Conservation (phyloP, 306 rosid species). For the Prunus campanulata region DNA sequence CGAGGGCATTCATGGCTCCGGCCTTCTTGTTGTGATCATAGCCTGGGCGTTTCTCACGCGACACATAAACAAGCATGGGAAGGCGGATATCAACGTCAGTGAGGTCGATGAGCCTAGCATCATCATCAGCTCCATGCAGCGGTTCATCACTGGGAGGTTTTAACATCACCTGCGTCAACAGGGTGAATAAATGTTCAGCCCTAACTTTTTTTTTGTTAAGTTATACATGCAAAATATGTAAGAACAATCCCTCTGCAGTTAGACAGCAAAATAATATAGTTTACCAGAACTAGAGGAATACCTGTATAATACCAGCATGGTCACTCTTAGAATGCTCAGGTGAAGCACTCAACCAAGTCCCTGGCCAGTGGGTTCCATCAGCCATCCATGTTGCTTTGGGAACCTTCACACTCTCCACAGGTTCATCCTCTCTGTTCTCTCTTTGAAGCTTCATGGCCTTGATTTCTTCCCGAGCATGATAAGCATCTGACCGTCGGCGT, state of each 20-base stretch:
- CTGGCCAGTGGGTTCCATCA: conserved; percentile 98
- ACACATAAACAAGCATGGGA: conserved; percentile 91
- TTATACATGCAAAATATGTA: background rate
- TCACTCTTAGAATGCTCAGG: conserved; percentile 81
- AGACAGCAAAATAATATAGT: conserved; percentile 9
- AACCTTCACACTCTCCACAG: conserved; percentile 63
- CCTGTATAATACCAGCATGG: conserved; percentile 98
- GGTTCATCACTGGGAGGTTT: conserved; percentile 98
- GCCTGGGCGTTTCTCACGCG: conserved; percentile 96
- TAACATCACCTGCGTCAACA: conserved; percentile 81
- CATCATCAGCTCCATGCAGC: conserved; percentile 67
- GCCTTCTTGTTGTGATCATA: conserved; percentile 97
- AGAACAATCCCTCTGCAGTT: background rate
- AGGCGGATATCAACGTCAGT: conserved; percentile 84
- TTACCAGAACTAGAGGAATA: conserved; percentile 27
- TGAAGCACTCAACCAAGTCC: conserved; percentile 81
- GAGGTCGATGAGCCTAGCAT: conserved; percentile 59
- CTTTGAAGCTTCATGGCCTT: conserved; percentile 89
- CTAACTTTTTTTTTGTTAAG: background rate
- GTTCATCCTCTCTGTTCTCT: conserved; percentile 73
- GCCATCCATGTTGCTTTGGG: conserved; percentile 99
- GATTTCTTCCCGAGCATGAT: conserved; percentile 92
- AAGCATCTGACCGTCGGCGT: conserved; percentile 93
- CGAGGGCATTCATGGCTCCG: conserved; percentile 95
- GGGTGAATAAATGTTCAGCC: background rate